These are phyloP conservation scores for Pichia sp. DNA, from an alignment of 1,139 yeast species.

Conservation along the genomic window DNA sequence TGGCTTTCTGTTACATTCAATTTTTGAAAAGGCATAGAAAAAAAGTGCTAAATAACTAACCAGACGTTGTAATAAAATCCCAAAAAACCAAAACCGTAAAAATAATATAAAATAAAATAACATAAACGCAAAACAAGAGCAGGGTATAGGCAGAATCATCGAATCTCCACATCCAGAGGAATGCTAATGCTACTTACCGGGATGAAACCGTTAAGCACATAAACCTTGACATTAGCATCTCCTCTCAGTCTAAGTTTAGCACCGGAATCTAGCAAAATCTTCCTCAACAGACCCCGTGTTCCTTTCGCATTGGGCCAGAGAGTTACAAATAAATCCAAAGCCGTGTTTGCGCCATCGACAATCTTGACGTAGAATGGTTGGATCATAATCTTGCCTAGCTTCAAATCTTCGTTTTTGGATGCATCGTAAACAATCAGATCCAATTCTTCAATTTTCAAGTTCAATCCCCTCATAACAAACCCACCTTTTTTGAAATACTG, in stretches of 20 bases:
- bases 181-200: constrained; percentile 33
- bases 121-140: neutral
- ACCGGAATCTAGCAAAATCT: constrained; percentile 30
- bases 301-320: constrained; percentile 33
- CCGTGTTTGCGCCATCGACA: constrained; percentile 26
- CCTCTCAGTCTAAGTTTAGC: constrained; percentile 32
- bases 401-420: constrained; percentile 19
- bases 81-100: neutral
- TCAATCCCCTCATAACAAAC: constrained; percentile 20
- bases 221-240: constrained; percentile 30
- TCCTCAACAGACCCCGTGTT: constrained; percentile 31
- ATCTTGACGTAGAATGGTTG: constrained; percentile 29
- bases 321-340: constrained; percentile 27
- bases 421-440: constrained; percentile 24
- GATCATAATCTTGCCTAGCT: constrained; percentile 26
- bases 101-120: too few species aligned
- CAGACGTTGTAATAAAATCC: neutral
- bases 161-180: constrained; percentile 27
- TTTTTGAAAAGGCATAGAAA: neutral
- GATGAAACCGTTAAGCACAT: constrained; percentile 30
- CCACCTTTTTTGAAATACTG: constrained; percentile 33
- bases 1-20: neutral
- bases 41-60: neutral
- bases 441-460: constrained; percentile 26
- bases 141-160: neutral